These are phyloP conservation scores for Scedosporium apiospermum DNA, from an alignment of 2,329 filamentous ascomycete genomes.

Conservation along the genomic window DNA sequence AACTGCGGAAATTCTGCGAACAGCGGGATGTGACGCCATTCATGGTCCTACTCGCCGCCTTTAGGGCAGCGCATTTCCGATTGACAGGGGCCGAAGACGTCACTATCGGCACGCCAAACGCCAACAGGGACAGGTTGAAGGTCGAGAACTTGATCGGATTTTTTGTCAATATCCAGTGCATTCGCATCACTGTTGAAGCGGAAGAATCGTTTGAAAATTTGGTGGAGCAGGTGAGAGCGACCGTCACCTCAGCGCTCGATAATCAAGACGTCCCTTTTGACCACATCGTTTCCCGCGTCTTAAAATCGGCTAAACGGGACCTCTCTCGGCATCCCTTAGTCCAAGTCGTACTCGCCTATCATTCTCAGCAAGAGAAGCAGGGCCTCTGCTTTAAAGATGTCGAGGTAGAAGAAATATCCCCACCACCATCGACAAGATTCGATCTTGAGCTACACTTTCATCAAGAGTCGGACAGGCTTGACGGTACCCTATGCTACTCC, in stretches of 20 bases:
- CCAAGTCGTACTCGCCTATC: conserved; percentile 12
- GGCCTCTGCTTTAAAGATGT: background rate
- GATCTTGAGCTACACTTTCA: background rate
- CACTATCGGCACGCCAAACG: conserved; percentile 12
- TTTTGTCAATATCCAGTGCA: conserved; percentile 9
- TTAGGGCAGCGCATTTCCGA: conserved; percentile 17
- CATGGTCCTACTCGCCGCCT: conserved; percentile 14
- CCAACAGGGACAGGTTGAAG: conserved; percentile 5
- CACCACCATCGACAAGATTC: background rate
- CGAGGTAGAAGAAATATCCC: background rate
- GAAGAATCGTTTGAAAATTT: conserved; percentile 10
- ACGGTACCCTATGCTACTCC: background rate
- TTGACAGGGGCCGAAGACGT: conserved; percentile 16
- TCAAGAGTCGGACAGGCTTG: background rate
- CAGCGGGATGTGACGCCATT: background rate
- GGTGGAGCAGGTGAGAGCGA: conserved; percentile 11
- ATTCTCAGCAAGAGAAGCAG: conserved; percentile 13
- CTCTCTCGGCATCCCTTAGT: conserved; percentile 11
- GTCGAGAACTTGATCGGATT: conserved; percentile 7
- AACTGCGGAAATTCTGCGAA: conserved; percentile 8
- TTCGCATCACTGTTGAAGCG: conserved; percentile 12
- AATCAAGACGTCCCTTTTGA: conserved; percentile 18
- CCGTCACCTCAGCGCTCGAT: conserved; percentile 7
- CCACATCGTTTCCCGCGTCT: conserved; percentile 10
- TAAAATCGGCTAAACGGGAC: background rate